Conservation (phyloP, 2,329 filamentous ascomycete genomes). For the Neopestalotiopsis sp. region DNA sequence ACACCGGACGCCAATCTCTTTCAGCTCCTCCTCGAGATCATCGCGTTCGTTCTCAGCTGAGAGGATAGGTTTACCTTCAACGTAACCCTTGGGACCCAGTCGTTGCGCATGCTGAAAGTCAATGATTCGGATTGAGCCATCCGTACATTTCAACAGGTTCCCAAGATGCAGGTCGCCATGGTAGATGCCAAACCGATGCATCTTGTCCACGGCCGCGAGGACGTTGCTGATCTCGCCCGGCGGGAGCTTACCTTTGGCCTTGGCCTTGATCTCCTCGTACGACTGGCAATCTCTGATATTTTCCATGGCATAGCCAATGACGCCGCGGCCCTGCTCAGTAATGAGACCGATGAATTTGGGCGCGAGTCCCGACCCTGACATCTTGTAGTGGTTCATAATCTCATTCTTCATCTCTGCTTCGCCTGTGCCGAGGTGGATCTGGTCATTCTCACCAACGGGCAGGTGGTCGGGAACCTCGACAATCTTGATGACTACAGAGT, state of each 20-base stretch:
- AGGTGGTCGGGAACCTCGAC: slow-evolving; percentile 10
- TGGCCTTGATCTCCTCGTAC: not conserved
- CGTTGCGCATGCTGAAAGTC: not conserved
- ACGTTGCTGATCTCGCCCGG: not conserved
- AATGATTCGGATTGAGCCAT: not conserved
- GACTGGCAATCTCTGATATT: slow-evolving; percentile 1
- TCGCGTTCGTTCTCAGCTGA: not conserved
- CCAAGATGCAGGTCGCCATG: not conserved
- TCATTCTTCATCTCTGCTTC: not conserved
- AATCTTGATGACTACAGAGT: slow-evolving; percentile 10
- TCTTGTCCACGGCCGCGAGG: not conserved
- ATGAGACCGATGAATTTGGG: slow-evolving; percentile 10
- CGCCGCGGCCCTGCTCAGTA: slow-evolving; percentile 16
- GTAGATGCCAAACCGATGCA: not conserved
- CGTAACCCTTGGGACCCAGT: not conserved
- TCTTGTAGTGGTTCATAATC: not conserved
- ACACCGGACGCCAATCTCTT: no score
- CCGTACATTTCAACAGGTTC: not conserved
- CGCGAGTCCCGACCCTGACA: not conserved
- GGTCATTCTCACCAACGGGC: not conserved
- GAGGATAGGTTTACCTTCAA: not conserved
- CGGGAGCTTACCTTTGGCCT: not conserved
- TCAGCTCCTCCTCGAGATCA: not conserved
- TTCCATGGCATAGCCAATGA: slow-evolving; percentile 16
- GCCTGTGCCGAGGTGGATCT: no score